phyloP scores from a whole-genome alignment of 2,329 filamentous ascomycete genomes.

The Penicillium brevicompactum region DNA sequence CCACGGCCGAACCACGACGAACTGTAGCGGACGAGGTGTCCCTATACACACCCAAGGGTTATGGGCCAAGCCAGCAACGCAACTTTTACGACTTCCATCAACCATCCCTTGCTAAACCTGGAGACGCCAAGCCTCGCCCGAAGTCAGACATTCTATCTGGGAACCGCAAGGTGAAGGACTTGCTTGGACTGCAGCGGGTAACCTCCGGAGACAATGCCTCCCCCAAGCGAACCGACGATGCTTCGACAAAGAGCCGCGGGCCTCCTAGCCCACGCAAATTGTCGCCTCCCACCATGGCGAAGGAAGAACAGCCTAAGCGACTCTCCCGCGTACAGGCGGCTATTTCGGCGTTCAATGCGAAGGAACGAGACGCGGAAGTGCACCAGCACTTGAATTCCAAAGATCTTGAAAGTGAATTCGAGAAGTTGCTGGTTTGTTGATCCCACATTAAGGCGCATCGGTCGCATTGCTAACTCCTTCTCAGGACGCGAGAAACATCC shows the following conservation, averaged over 20 bases:
- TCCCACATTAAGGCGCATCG: neutral
- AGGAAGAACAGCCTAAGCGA: constrained; percentile 46
- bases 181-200: constrained; percentile 31
- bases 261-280: constrained; percentile 28
- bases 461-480: constrained; percentile 28
- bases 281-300: constrained; percentile 29
- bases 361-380: constrained; percentile 50
- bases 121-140: constrained; percentile 49
- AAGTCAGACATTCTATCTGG: constrained; percentile 53
- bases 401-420: constrained; percentile 64
- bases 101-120: constrained; percentile 44
- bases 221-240: constrained; percentile 14
- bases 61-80: constrained; percentile 63
- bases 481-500: constrained; percentile 87
- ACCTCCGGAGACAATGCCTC: constrained; percentile 26
- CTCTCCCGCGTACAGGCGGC: constrained; percentile 64
- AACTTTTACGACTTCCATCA: constrained; percentile 60
- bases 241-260: constrained; percentile 20
- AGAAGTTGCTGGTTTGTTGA: constrained; percentile 60
- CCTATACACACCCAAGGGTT: constrained; percentile 61
- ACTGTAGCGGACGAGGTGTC: constrained; percentile 58
- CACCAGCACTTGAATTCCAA: constrained; percentile 52
- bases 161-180: constrained; percentile 43
- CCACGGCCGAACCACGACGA: constrained; percentile 46
- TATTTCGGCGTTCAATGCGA: constrained; percentile 64